Base-by-base conservation (phyloP, 202 grass and related monocot species). In the Elaeis oleifera region DNA sequence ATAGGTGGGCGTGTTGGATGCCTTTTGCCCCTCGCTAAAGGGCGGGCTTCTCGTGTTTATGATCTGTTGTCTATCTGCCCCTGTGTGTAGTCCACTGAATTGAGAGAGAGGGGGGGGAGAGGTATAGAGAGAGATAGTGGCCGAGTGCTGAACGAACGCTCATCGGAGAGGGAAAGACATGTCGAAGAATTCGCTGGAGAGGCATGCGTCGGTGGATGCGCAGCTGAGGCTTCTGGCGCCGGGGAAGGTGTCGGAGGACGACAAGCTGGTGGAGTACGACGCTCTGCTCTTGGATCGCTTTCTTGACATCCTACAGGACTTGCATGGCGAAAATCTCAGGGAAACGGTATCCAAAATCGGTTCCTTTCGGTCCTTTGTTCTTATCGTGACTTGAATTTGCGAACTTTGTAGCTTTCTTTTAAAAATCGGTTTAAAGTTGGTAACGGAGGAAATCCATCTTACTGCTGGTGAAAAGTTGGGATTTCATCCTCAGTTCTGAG, bases 241-340 rank as follows among this genome's bases (percentile, higher is more conserved):
- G 29, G 84, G 58, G 57, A 97, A 97, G 88, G 94, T 97, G 50
- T 97, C 94, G 0, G 94, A 97, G 71, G 94, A 89, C 58, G 92
- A 97, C 68, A 97, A 92, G 74, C 82, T 92, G 50, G 76, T 97
- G 36, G 87, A 97, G 79, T 97, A 97, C 74, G 88, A 97, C 54
- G 92, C 92, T 21, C 81, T 92, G 64, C 85, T 97, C 53, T 79
- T 97, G 60, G 88, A 97, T 72, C 82, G 88, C 48, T 97, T 97
- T 73, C 81, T 97, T 56, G 88, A 97, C 76, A 97, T 92, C 73
- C 76, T 97, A 71, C 88, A 97, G 76, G 75, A 83, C 67, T 66
- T 90, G 14, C 84, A 97, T 74, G 88, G 94, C 57, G 62, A 80
- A 39, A 51, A 81, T 68, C 74, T 97, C 25, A 81, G 94, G 58